phyloP scores from a whole-genome alignment of 345 rosid species.

The Syzygium aromaticum region DNA sequence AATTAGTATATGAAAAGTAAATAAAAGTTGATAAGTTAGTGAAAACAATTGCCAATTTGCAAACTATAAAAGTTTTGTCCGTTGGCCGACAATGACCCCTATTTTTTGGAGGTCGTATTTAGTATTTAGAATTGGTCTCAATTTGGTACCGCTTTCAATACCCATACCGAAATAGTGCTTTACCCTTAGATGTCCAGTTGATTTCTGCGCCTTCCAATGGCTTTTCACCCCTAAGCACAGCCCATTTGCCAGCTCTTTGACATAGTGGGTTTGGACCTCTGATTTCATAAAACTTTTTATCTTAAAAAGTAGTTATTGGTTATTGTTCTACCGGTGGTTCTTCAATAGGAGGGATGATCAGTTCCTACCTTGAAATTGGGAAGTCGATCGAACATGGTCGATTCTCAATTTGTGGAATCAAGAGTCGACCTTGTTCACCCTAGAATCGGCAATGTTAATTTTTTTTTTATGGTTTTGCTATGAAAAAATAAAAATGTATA shows the following conservation, averaged over 20 bases:
- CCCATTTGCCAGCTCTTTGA: not conserved
- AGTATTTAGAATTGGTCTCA: not conserved
- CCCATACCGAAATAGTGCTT: not conserved
- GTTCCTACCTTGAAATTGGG: not conserved
- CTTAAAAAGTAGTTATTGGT: not conserved
- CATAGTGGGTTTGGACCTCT: not conserved
- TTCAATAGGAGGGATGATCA: not conserved
- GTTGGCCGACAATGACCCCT: not conserved
- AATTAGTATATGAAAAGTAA: not conserved
- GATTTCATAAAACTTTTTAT: not conserved
- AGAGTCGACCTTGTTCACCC: not conserved
- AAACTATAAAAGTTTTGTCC: not conserved
- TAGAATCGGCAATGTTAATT: fast-evolving
- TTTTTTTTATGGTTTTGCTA: not conserved
- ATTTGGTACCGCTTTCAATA: not conserved
- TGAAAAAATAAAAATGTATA: not conserved
- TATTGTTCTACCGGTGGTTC: not conserved
- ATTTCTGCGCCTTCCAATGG: not conserved
- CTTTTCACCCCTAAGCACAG: not conserved
- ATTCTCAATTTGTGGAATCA: not conserved
- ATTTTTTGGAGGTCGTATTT: not conserved
- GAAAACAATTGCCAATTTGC: not conserved
- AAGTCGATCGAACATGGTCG: fast-evolving
- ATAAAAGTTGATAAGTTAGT: not conserved
- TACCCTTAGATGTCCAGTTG: not conserved